A percentile compares a stretch with the other conserved stretches of the same genome.
These are phyloP conservation scores for Russula olivacea DNA, from an alignment of 768 basidiomycete genomes.

Conservation along the genomic window DNA sequence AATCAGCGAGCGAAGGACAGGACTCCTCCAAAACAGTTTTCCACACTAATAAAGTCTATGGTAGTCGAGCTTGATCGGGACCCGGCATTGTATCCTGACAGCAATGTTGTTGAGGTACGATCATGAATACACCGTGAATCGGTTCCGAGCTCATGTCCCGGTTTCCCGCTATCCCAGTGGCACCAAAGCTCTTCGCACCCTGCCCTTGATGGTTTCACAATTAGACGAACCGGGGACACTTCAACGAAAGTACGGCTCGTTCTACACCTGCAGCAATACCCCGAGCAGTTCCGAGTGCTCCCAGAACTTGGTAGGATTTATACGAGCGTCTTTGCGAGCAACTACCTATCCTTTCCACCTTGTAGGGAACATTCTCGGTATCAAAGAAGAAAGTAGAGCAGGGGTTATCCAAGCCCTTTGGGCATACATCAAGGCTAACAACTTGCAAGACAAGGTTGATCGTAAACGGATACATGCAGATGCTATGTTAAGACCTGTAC, in stretches of 20 bases:
- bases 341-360: background rate
- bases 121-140: background rate
- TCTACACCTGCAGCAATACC: constrained; percentile 80
- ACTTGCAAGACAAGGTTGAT: constrained; percentile 78
- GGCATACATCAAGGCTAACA: constrained; percentile 86
- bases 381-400: constrained; percentile 79
- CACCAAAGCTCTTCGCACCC: constrained; percentile 52
- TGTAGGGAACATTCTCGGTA: constrained; percentile 57
- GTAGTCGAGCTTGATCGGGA: constrained; percentile 86
- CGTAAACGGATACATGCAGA: constrained; percentile 65
- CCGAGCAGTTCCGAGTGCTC: constrained; percentile 77
- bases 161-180: constrained; percentile 42
- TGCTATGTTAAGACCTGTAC: constrained; percentile 58
- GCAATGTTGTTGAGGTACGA: constrained; percentile 83
- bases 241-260: constrained; percentile 75
- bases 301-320: constrained; percentile 59
- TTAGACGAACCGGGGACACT: constrained; percentile 74
- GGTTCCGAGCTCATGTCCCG: background rate
- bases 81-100: constrained; percentile 70
- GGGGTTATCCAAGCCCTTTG: constrained; percentile 80
- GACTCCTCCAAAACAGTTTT: constrained; percentile 66
- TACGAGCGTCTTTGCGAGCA: background rate
- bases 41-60: constrained; percentile 77
- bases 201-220: constrained; percentile 78
- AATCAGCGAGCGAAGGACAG: constrained; percentile 63